Percentiles rank a stretch among this genome's conserved stretches.
These are phyloP conservation scores for Plasmodium malariae DNA, from an alignment of 169 alveolate genomes.

Conservation along the genomic window DNA sequence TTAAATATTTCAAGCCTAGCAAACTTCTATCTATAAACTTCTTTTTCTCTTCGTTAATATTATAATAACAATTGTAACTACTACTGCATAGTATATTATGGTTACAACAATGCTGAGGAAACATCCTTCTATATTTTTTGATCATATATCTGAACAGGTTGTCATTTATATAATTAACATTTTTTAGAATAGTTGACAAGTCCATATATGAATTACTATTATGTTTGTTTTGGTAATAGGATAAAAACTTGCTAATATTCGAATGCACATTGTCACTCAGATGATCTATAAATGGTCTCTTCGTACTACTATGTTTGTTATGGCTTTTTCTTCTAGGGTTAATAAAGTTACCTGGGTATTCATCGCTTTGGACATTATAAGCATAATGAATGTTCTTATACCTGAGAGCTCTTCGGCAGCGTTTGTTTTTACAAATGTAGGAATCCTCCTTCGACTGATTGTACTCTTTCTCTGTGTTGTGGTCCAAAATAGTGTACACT, in stretches of 20 bases:
- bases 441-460: too few species aligned
- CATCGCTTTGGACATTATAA: too few species aligned
- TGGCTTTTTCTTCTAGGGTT: too few species aligned
- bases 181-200: constrained; percentile 1
- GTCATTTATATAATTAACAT: constrained; percentile 10
- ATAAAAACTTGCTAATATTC: constrained; percentile 43
- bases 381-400: too few species aligned
- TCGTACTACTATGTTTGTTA: neutral
- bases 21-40: neutral
- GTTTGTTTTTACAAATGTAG: too few species aligned
- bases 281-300: neutral
- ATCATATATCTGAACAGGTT: constrained; percentile 14
- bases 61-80: neutral
- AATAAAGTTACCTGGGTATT: too few species aligned
- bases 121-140: constrained; percentile 15
- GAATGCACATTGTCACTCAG: constrained; percentile 38
- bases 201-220: neutral
- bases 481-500: neutral
- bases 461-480: too few species aligned
- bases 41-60: neutral
- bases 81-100: neutral
- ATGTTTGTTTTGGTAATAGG: constrained; percentile 22
- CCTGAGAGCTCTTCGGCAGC: too few species aligned
- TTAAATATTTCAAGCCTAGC: neutral
- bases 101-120: neutral